Conservation (phyloP, 306 rosid genomes). For the Crataegus laevigata region DNA sequence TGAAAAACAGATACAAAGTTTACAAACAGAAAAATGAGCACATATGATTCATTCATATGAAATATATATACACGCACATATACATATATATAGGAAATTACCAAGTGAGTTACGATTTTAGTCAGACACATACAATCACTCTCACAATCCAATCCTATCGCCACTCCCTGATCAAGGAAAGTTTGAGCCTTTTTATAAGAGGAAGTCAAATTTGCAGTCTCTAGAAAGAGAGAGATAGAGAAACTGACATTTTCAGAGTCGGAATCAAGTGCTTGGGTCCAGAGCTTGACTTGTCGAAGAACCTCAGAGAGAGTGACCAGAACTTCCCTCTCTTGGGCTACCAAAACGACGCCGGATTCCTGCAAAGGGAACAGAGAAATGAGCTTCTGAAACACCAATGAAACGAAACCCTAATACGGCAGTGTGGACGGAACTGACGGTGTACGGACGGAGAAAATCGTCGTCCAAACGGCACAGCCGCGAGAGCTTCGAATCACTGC, state of each 20-base stretch:
- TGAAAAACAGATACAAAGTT: neutral
- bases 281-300: conserved; percentile 25
- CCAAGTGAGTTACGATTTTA: conserved; percentile 23
- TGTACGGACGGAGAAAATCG: conserved; percentile 41
- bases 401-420: neutral
- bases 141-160: conserved; percentile 3
- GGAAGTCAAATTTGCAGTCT: neutral
- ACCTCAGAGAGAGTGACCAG: conserved; percentile 35
- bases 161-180: conserved; percentile 19
- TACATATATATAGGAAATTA: neutral
- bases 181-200: neutral
- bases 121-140: conserved; percentile 12
- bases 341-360: conserved; percentile 14
- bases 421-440: conserved; percentile 14
- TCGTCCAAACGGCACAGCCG: conserved; percentile 56
- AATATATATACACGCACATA: no score
- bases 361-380: neutral
- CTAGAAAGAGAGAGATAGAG: neutral
- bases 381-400: conserved; percentile 1
- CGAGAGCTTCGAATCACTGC: conserved; percentile 20
- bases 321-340: conserved; percentile 25
- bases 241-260: conserved; percentile 22
- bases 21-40: no score
- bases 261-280: conserved; percentile 16
- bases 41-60: neutral